phyloP scores from a whole-genome alignment of 257 asterid species.

The Lithospermum erythrorhizon region DNA sequence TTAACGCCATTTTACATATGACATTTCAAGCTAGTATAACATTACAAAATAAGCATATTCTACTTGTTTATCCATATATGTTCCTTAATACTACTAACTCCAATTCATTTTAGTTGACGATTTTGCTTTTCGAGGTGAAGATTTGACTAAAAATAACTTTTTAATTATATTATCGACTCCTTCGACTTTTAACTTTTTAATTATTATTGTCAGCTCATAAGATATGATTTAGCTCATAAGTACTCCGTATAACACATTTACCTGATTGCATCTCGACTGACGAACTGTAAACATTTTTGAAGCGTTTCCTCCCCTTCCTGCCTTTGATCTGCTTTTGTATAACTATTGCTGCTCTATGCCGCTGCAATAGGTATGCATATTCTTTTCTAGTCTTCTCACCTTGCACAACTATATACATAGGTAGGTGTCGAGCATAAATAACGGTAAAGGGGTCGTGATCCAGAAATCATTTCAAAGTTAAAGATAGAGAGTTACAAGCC shows the following conservation, averaged over 20 bases:
- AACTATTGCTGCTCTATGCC: conserved; percentile 69
- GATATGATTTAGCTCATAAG: too few relatives aligned
- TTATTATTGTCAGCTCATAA: too few relatives aligned
- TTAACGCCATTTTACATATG: too few relatives aligned
- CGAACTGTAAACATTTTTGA: conserved; percentile 35
- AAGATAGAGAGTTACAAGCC: conserved; percentile 44
- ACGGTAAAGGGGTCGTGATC: background rate
- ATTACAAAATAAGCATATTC: too few relatives aligned
- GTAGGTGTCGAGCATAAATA: conserved; percentile 11
- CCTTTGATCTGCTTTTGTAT: conserved; percentile 70
- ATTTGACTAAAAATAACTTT: too few relatives aligned
- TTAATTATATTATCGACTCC: too few relatives aligned
- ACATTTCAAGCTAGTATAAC: too few relatives aligned
- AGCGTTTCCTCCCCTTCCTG: conserved; percentile 35
- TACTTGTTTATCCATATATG: background rate
- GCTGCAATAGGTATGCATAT: conserved; percentile 39
- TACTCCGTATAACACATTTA: conserved; percentile 16
- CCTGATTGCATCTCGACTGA: conserved; percentile 82
- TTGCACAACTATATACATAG: conserved; percentile 53
- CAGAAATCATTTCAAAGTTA: background rate
- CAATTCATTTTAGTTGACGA: too few relatives aligned
- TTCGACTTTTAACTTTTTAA: too few relatives aligned
- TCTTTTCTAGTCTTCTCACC: conserved; percentile 76
- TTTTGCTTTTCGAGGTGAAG: too few relatives aligned
- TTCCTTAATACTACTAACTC: background rate